A percentile compares a stretch with the other conserved stretches of the same genome.
These are phyloP conservation scores for Salvia rosmarinus DNA, from an alignment of 257 asterid genomes.

Conservation along the genomic window DNA sequence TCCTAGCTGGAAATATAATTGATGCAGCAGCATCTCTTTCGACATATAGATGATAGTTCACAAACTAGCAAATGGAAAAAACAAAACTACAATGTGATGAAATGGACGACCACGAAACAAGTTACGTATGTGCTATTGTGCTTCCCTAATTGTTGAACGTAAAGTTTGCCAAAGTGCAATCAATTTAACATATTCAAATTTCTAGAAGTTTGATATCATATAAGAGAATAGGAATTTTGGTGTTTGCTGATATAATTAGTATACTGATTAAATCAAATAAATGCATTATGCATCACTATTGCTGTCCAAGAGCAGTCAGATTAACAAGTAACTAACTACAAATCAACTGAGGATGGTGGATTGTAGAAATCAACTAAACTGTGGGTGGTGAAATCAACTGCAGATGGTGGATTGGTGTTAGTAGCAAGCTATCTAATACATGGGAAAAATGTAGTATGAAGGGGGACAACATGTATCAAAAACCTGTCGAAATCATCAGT, in stretches of 20 bases:
- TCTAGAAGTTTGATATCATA: conserved; percentile 16
- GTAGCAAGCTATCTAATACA: conserved; percentile 1
- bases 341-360: not conserved
- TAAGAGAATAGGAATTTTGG: not conserved
- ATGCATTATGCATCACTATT: not conserved
- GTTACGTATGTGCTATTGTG: not conserved
- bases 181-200: not conserved
- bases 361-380: not conserved
- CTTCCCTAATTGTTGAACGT: not conserved
- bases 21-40: conserved; percentile 2
- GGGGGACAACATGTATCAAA: not conserved
- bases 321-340: not conserved
- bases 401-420: not conserved
- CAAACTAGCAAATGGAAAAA: conserved; percentile 10
- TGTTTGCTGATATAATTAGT: not conserved
- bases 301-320: conserved; percentile 9
- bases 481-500: not conserved
- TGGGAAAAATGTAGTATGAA: conserved; percentile 13
- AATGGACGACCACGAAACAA: not conserved
- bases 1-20: not conserved
- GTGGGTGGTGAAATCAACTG: not conserved
- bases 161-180: not conserved
- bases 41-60: conserved; percentile 9
- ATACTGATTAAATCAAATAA: not conserved
- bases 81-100: not conserved